Evolutionary conservation across 176 grass and related monocot species (phyloP).

Genomic region (Zoysia japonica): DNA sequence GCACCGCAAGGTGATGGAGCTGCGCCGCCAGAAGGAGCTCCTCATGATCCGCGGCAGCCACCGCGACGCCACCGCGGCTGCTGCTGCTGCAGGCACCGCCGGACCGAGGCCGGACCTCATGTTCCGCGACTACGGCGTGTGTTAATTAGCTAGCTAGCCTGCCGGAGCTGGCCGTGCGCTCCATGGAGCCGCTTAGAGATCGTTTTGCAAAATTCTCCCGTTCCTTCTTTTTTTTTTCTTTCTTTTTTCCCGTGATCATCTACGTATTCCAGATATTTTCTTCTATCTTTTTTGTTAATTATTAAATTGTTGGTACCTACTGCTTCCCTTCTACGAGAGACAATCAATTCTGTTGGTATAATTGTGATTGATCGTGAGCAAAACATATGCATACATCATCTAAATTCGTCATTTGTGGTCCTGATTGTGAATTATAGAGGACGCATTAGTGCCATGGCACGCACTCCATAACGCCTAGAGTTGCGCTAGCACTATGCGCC

Average conservation of each 20-base stretch:
- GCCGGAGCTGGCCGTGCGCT: slow-evolving; percentile 27
- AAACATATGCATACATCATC: neutral
- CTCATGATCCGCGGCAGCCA: slow-evolving; percentile 60
- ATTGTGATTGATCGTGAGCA: slow-evolving; percentile 34
- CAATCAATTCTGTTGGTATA: slow-evolving; percentile 66
- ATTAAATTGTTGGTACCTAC: slow-evolving; percentile 54
- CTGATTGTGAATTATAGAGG: slow-evolving; percentile 18
- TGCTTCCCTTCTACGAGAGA: slow-evolving; percentile 45
- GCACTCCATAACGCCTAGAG: neutral
- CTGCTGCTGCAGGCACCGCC: slow-evolving; percentile 6
- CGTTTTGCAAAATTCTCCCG: slow-evolving; percentile 50
- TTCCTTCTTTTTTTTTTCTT: neutral
- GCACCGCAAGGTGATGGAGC: slow-evolving; percentile 99
- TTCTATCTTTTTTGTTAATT: slow-evolving; percentile 55
- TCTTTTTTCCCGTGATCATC: slow-evolving; percentile 13
- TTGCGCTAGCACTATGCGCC: neutral
- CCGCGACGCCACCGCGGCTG: slow-evolving; percentile 43
- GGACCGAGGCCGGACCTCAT: slow-evolving; percentile 66
- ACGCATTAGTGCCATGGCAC: neutral
- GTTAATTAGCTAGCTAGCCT: slow-evolving; percentile 26
- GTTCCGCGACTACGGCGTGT: slow-evolving; percentile 83
- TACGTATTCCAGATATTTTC: slow-evolving; percentile 48
- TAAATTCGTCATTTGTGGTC: neutral
- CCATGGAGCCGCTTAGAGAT: slow-evolving; percentile 41
- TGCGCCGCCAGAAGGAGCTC: slow-evolving; percentile 95